These are phyloP conservation scores for Rhododendron kiyosumense DNA, from an alignment of 148 eudicot species.

Conservation along the genomic window DNA sequence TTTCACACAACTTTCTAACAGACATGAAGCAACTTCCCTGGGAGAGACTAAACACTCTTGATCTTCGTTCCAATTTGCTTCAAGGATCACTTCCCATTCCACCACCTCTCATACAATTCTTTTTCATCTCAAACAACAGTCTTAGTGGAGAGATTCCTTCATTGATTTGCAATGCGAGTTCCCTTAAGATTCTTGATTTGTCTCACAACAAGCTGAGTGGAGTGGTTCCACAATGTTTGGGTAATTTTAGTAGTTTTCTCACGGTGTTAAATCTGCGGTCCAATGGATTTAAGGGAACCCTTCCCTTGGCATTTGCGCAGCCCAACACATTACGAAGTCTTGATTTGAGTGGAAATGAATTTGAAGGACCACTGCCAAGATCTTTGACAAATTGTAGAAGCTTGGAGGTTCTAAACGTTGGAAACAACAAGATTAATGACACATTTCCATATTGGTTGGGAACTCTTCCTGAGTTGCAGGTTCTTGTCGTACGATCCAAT, in stretches of 20 bases:
- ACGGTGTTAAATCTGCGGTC: neutral
- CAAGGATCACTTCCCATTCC: slow-evolving; percentile 1
- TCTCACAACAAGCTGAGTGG: slow-evolving; percentile 24
- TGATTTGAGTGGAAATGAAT: slow-evolving; percentile 9
- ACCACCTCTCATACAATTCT: neutral
- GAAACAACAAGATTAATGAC: slow-evolving; percentile 29
- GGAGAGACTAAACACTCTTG: neutral
- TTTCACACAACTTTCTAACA: slow-evolving; percentile 25
- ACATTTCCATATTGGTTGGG: slow-evolving; percentile 30
- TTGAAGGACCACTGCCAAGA: slow-evolving; percentile 31
- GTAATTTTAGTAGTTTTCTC: slow-evolving; percentile 8
- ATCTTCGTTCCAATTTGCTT: slow-evolving; percentile 3
- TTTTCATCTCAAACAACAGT: neutral
- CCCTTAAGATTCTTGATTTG: slow-evolving; percentile 21
- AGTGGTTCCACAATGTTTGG: slow-evolving; percentile 11
- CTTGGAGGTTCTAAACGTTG: slow-evolving; percentile 32
- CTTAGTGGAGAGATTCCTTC: slow-evolving; percentile 33
- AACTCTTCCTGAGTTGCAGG: slow-evolving; percentile 18
- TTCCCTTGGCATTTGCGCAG: slow-evolving; percentile 4
- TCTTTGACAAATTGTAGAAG: slow-evolving; percentile 19
- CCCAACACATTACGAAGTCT: neutral
- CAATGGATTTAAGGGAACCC: slow-evolving; percentile 10
- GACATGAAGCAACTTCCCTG: neutral
- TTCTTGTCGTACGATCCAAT: slow-evolving; percentile 31
- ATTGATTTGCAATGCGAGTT: neutral